These are phyloP conservation scores for Myxozyma kluyveri DNA, from an alignment of 805 yeast genomes.

Conservation along the genomic window DNA sequence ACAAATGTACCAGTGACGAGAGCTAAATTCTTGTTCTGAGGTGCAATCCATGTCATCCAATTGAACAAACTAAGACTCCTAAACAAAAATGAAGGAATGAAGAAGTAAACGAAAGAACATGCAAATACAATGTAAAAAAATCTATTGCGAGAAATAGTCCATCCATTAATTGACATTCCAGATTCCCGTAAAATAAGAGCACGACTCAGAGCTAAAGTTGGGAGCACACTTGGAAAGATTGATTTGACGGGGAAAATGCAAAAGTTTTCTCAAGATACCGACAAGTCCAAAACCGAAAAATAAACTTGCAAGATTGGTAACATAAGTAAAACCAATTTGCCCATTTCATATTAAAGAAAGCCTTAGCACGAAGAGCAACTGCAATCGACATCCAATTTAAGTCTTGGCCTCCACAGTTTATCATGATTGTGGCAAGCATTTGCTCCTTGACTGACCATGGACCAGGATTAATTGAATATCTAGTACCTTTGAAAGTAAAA, in stretches of 20 bases:
- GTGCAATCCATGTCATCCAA: slow-evolving; percentile 64
- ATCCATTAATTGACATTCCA: slow-evolving; percentile 43
- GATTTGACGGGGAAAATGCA: slow-evolving; percentile 59
- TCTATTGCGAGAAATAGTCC: slow-evolving; percentile 55
- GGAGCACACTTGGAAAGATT: slow-evolving; percentile 68
- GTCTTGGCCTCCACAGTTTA: slow-evolving; percentile 15
- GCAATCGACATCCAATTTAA: slow-evolving; percentile 48
- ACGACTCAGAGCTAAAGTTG: slow-evolving; percentile 52
- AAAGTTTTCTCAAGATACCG: slow-evolving; percentile 56
- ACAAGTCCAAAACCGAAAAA: slow-evolving; percentile 66
- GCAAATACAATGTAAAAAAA: slow-evolving; percentile 47
- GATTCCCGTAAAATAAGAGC: slow-evolving; percentile 37
- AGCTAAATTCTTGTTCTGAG: slow-evolving; percentile 54
- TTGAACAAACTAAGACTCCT: slow-evolving; percentile 56
- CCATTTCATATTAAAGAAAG: slow-evolving; percentile 10
- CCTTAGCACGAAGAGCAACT: slow-evolving; percentile 34
- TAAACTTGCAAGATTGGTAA: slow-evolving; percentile 42
- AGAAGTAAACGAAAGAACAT: slow-evolving; percentile 49
- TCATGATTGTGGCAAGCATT: slow-evolving; percentile 54
- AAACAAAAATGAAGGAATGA: slow-evolving; percentile 61
- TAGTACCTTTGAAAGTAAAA: slow-evolving; percentile 44
- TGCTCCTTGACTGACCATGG: slow-evolving; percentile 67
- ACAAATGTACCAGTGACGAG: slow-evolving; percentile 61
- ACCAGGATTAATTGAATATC: too few species aligned
- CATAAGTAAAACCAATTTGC: slow-evolving; percentile 15